A percentile compares a stretch with the other conserved stretches of the same genome.
Conservation (phyloP, 768 basidiomycete genomes). For the Chalciporus piperatus region DNA sequence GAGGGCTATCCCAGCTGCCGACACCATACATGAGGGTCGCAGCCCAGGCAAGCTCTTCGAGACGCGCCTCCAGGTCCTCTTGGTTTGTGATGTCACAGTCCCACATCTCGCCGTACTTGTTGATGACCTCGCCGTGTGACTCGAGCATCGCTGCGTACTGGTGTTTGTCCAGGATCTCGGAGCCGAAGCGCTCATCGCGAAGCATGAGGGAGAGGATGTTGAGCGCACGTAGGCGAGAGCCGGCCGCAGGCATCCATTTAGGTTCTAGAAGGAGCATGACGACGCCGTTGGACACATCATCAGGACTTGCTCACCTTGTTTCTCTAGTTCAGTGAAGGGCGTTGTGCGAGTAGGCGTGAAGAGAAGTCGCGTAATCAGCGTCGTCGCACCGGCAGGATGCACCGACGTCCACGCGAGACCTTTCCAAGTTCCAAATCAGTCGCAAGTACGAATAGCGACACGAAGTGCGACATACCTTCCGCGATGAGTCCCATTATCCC, state of each 20-base stretch:
- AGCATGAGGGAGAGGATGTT: constrained; percentile 54
- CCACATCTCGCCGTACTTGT: constrained; percentile 48
- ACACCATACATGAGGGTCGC: constrained; percentile 58
- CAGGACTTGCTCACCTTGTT: constrained; percentile 6
- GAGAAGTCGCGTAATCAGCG: constrained; percentile 34
- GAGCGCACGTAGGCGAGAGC: constrained; percentile 43
- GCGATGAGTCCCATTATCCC: constrained; percentile 57
- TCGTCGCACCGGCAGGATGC: constrained; percentile 38
- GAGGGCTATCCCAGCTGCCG: constrained; percentile 45
- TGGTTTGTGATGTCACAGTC: constrained; percentile 35
- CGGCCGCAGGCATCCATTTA: constrained; percentile 24
- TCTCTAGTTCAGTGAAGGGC: constrained; percentile 22
- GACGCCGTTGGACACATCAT: background rate
- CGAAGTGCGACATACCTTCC: constrained; percentile 46
- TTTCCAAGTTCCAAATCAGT: constrained; percentile 17
- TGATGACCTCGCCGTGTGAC: constrained; percentile 40
- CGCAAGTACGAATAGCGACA: background rate
- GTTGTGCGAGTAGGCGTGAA: constrained; percentile 23
- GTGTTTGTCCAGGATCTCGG: constrained; percentile 28
- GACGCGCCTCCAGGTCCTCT: constrained; percentile 44
- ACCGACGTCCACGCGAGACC: constrained; percentile 60
- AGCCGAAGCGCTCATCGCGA: constrained; percentile 41
- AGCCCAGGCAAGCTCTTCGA: constrained; percentile 64
- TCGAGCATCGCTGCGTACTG: constrained; percentile 35
- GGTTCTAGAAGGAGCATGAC: constrained; percentile 13